Conservation (phyloP, 306 rosid species). For the barrel medic (Medicago truncatula) region MtrunA17r5.0-ANR NC_053045.1:51991001-51991500, state of each 20-base stretch:
- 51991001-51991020: constrained; percentile 76
- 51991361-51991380: constrained; percentile 80
- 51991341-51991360: constrained; percentile 76
- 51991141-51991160: constrained; percentile 58
- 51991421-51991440: constrained; percentile 65
- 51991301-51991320: constrained; percentile 81
- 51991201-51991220: constrained; percentile 81
- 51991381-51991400: constrained; percentile 64
- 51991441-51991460: constrained; percentile 70
- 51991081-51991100: constrained; percentile 85
- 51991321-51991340: constrained; percentile 89
- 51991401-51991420: constrained; percentile 67
- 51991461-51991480: constrained; percentile 76
- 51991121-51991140: constrained; percentile 72
- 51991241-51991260: constrained; percentile 86
- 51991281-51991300: constrained; percentile 75
- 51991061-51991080: constrained; percentile 99
- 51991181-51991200: constrained; percentile 75
- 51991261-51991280: constrained; percentile 72
- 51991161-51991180: constrained; percentile 62
- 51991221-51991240: constrained; percentile 91
- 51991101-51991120: constrained; percentile 59
- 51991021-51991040: constrained; percentile 64
- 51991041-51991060: constrained; percentile 88
- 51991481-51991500: constrained; percentile 75